These are phyloP conservation scores for Leucocoprinus birnbaumii DNA, from an alignment of 768 basidiomycete species.

Conservation along the genomic window DNA sequence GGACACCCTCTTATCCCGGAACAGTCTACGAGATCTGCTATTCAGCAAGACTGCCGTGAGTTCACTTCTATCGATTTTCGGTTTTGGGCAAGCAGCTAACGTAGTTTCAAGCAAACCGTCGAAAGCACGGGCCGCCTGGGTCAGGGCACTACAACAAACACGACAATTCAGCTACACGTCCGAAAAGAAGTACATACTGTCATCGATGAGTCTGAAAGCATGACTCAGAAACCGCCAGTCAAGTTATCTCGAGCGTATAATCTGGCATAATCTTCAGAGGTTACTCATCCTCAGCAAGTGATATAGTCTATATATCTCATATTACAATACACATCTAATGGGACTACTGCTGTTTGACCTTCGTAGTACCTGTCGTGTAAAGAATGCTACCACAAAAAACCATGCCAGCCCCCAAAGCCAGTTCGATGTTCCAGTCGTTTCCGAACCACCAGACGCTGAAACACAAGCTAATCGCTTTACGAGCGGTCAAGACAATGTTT, in stretches of 20 bases:
- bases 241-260: not conserved
- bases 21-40: slow-evolving; percentile 6
- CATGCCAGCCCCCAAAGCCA: slow-evolving; percentile 67
- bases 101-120: not conserved
- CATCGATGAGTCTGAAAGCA: not conserved
- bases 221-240: not conserved
- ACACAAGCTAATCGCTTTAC: slow-evolving; percentile 79
- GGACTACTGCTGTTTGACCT: slow-evolving; percentile 6
- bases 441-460: slow-evolving; percentile 87
- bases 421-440: slow-evolving; percentile 62
- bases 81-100: too few relatives aligned
- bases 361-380: slow-evolving; percentile 34
- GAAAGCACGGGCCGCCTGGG: not conserved
- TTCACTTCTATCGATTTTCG: not conserved
- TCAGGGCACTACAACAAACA: not conserved
- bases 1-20: slow-evolving; percentile 16
- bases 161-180: slow-evolving; percentile 2
- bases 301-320: not conserved
- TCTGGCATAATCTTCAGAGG: too few relatives aligned
- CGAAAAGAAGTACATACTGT: slow-evolving; percentile 1
- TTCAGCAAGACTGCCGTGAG: not conserved
- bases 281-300: not conserved
- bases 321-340: slow-evolving; percentile 14
- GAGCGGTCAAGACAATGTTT: slow-evolving; percentile 73
- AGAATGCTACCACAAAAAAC: slow-evolving; percentile 69